Conservation (phyloP, 495 filamentous ascomycete species). For the Penicillium ochrochloron region DNA sequence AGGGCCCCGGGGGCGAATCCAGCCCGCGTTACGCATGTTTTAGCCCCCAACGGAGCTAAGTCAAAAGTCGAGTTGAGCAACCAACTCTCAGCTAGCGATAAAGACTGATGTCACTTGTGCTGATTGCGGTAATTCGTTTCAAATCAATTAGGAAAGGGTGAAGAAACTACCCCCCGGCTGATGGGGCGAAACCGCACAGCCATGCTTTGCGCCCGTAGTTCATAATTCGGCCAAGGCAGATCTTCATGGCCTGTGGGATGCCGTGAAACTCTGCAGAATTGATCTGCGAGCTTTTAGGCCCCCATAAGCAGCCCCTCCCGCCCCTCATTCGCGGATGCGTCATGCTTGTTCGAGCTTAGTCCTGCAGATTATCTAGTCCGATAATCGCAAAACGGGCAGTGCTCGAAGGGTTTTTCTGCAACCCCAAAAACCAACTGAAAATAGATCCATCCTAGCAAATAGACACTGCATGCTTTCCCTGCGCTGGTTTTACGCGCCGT, state of each 20-base stretch:
- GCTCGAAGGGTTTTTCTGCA: neutral
- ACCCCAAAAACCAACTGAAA: neutral
- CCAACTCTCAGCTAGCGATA: neutral
- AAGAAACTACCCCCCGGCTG: neutral
- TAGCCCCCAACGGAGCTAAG: neutral
- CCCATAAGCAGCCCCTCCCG: conserved; percentile 1
- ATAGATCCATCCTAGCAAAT: neutral
- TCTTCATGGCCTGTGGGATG: neutral
- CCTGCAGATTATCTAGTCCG: neutral
- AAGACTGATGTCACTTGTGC: neutral
- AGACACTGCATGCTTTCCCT: neutral
- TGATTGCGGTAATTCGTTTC: neutral
- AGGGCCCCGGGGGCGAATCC: neutral
- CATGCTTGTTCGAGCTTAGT: neutral
- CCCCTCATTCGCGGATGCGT: neutral
- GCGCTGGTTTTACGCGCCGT: neutral
- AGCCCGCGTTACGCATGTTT: neutral
- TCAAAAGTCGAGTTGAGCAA: neutral
- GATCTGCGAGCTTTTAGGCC: neutral
- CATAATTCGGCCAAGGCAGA: neutral
- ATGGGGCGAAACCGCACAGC: neutral
- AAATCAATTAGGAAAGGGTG: neutral
- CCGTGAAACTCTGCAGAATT: neutral
- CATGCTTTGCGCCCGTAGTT: neutral
- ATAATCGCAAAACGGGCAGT: neutral